Evolutionary conservation across 2,329 filamentous ascomycete genomes (phyloP), one percentile per base, ranked within the genome.

Genomic region (Curvularia sp.): DNA sequence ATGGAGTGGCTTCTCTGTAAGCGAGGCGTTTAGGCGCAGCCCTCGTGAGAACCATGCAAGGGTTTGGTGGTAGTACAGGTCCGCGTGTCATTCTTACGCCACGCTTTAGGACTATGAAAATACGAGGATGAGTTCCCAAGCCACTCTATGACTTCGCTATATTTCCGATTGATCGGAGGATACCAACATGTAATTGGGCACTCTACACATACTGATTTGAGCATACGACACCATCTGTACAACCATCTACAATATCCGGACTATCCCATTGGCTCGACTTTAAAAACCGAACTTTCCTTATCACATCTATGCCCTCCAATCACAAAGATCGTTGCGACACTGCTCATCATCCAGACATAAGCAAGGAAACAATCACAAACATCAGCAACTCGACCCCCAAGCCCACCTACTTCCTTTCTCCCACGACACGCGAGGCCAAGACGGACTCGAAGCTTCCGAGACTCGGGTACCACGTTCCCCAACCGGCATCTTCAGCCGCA

Each of bases 1-100:
- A 30, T 44, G 28, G 24, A 24, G 30, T 12, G 39, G 20, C 13
- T 26, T 44, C 35, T 20, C 43, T 46, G 33, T 53, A 57, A 57
- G 49, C 54, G 42, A 53, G 49, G 49, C 49, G 54, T 57, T 53
- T 24, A 24, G 42, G 54, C 54, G 42, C 42, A 57, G 54, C 51
- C 54, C 54, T 53, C 54, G 49, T 53, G 54, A 47, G 49, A 26
- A 26, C 20, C 47, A 53, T 53, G 33, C 51, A 57, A 57, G 49
- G 49, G 33, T 20, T 53, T 13, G 24, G 42, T 57, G 33, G 53
- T 55, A 20, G 49, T 26, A 57, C 54, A 22, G 31, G 39, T 15
- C 41, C 41, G 49, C 42, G 31, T 57, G 54, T 57, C 54, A 53
- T 28, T 30, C 22, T 53, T 41, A 57, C 42, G 49, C 49, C 54